These are phyloP conservation scores for Mucor velutinosus DNA, from an alignment of 371 early-diverging fungal species.

Conservation along the genomic window DNA sequence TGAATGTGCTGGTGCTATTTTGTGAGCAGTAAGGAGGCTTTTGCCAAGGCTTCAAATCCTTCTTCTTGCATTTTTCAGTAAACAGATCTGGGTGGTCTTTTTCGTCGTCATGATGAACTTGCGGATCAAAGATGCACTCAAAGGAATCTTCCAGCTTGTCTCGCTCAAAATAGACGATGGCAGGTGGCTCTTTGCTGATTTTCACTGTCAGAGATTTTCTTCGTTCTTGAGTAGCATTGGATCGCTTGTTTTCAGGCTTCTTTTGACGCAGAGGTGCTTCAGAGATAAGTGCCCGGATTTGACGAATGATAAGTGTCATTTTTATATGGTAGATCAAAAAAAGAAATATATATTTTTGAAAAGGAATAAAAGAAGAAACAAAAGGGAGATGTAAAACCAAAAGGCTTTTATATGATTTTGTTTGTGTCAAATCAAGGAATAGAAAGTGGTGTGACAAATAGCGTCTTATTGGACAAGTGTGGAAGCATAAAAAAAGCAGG, in stretches of 20 bases:
- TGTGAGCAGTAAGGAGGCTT: conserved; percentile 21
- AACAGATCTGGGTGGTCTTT: conserved; percentile 45
- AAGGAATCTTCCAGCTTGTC: conserved; percentile 37
- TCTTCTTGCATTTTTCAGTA: conserved; percentile 9
- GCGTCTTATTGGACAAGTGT: neutral
- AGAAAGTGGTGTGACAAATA: conserved; percentile 12
- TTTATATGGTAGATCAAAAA: neutral
- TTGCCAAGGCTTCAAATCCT: conserved; percentile 41
- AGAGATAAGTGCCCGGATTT: conserved; percentile 14
- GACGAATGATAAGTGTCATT: conserved; percentile 29
- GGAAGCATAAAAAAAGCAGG: conserved; percentile 5
- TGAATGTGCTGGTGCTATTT: neutral
- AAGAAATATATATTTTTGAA: neutral
- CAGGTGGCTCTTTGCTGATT: conserved; percentile 51
- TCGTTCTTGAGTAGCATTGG: conserved; percentile 1
- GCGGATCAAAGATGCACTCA: conserved; percentile 51
- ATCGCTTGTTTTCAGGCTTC: conserved; percentile 2
- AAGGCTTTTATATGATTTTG: conserved; percentile 8
- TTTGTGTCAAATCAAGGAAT: conserved; percentile 7
- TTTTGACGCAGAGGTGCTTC: conserved; percentile 11
- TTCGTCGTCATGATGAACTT: conserved; percentile 46
- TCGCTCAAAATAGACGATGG: conserved; percentile 40
- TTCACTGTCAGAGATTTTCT: conserved; percentile 37
- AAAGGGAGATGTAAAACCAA: conserved; percentile 7
- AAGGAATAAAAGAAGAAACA: neutral